Evolutionary conservation across 106 monocot genomes (phyloP).

Genomic region (Acorus calamus): DNA sequence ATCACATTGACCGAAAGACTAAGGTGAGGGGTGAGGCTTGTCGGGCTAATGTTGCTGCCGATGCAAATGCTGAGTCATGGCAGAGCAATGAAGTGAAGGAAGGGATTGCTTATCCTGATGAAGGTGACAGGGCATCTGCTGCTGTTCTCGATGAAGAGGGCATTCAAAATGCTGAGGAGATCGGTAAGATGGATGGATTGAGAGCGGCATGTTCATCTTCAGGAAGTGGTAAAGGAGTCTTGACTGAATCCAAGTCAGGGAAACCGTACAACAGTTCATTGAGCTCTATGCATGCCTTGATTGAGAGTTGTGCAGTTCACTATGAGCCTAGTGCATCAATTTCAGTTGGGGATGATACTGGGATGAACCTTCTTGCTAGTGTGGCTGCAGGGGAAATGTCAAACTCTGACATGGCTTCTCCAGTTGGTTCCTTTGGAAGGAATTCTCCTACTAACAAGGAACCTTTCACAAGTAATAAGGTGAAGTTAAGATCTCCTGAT

Average conservation of each 20-base stretch:
- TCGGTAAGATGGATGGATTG: constrained; percentile 12
- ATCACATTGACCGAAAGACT: constrained; percentile 32
- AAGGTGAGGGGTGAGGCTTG: constrained; percentile 24
- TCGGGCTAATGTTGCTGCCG: constrained; percentile 10
- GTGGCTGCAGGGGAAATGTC: constrained; percentile 76
- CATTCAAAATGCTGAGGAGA: constrained; percentile 16
- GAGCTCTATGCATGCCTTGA: constrained; percentile 59
- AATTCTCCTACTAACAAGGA: constrained; percentile 21
- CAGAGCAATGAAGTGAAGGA: constrained; percentile 37
- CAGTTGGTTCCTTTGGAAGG: constrained; percentile 27
- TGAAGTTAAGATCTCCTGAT: constrained; percentile 24
- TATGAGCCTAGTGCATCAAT: constrained; percentile 39
- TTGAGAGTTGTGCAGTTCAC: constrained; percentile 63
- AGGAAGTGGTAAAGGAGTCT: constrained; percentile 23
- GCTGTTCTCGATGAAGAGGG: constrained; percentile 12
- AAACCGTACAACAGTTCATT: constrained; percentile 25
- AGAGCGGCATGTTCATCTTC: constrained; percentile 24
- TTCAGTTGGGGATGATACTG: constrained; percentile 56
- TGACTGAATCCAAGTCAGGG: constrained; percentile 19
- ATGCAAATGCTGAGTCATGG: constrained; percentile 18
- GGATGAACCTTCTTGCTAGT: constrained; percentile 74
- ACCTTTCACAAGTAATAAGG: constrained; percentile 17
- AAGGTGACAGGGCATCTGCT: constrained; percentile 25
- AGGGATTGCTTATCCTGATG: constrained; percentile 21
- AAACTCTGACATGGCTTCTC: constrained; percentile 40